These are phyloP conservation scores for Blastobotrys mokoenaii DNA, from an alignment of 805 yeast genomes.

Conservation along the genomic window DNA sequence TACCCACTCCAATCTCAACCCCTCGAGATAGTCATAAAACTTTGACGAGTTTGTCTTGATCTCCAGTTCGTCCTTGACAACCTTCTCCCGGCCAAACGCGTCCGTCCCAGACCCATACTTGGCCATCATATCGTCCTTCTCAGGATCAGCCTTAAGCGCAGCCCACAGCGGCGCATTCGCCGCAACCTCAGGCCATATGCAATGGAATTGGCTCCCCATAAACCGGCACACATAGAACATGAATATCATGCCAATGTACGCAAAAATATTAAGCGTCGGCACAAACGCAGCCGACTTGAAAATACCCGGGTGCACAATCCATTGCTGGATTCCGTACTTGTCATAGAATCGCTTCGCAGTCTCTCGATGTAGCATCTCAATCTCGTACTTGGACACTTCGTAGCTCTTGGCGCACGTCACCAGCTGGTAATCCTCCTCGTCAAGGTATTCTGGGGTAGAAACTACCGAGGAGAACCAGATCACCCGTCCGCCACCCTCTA, in stretches of 20 bases:
- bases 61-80: conserved; percentile 34
- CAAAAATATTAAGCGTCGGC: conserved; percentile 64
- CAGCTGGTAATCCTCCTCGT: conserved; percentile 68
- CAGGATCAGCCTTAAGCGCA: conserved; percentile 45
- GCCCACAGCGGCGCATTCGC: conserved; percentile 80
- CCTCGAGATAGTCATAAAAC: conserved; percentile 55
- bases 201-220: conserved; percentile 83
- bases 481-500: conserved; percentile 55
- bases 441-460: conserved; percentile 66
- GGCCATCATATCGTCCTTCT: conserved; percentile 38
- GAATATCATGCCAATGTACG: conserved; percentile 77
- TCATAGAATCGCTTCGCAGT: conserved; percentile 44
- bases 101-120: conserved; percentile 69
- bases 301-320: conserved; percentile 89
- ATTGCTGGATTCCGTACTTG: conserved; percentile 53
- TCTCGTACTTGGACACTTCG: conserved; percentile 84
- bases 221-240: conserved; percentile 77
- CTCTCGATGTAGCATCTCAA: conserved; percentile 75
- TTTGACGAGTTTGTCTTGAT: conserved; percentile 46
- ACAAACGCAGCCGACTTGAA: conserved; percentile 77
- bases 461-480: conserved; percentile 84
- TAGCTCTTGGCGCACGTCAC: conserved; percentile 58
- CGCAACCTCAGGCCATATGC: conserved; percentile 79
- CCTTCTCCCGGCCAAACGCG: conserved; percentile 54
- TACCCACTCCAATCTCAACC: conserved; percentile 62